These are phyloP conservation scores for Pseudozyma flocculosa DNA, from an alignment of 1,284 basidiomycete genomes.

Conservation along the genomic window DNA sequence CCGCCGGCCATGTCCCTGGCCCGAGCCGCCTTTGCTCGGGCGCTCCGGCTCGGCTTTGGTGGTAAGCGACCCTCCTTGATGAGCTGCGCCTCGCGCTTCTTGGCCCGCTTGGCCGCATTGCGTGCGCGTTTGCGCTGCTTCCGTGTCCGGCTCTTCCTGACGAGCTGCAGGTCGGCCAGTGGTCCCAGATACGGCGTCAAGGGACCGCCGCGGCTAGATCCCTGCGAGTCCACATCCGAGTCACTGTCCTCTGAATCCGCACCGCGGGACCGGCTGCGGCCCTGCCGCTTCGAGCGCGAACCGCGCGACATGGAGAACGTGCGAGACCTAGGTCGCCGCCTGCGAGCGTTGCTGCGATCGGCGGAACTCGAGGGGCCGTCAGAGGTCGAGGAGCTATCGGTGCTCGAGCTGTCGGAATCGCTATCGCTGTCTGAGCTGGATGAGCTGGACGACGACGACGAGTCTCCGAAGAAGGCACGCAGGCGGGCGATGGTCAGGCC, in stretches of 20 bases:
- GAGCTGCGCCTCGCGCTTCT: constrained; percentile 30
- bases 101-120: constrained; percentile 28
- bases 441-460: constrained; percentile 31
- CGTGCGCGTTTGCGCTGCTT: constrained; percentile 24
- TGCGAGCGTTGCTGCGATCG: not conserved
- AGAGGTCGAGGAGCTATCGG: constrained; percentile 20
- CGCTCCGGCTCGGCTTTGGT: constrained; percentile 48
- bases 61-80: constrained; percentile 32
- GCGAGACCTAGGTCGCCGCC: not conserved
- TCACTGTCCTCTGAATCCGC: constrained; percentile 30
- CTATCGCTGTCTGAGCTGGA: constrained; percentile 18
- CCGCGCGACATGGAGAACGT: not conserved
- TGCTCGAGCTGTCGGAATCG: constrained; percentile 17
- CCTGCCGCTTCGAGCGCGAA: not conserved
- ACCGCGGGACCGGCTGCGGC: constrained; percentile 12
- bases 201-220: constrained; percentile 20
- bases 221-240: constrained; percentile 14
- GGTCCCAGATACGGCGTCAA: constrained; percentile 37
- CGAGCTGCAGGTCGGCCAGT: constrained; percentile 25
- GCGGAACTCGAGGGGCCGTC: constrained; percentile 3
- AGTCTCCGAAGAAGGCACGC: constrained; percentile 54
- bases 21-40: constrained; percentile 48
- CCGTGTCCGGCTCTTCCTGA: constrained; percentile 18
- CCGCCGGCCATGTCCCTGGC: constrained; percentile 51
- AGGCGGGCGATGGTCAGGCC: constrained; percentile 47